Evolutionary conservation across 352 stramenopile genomes (phyloP), one percentile per base, ranked within the genome.

Genomic region (Globisporangium polare): DNA sequence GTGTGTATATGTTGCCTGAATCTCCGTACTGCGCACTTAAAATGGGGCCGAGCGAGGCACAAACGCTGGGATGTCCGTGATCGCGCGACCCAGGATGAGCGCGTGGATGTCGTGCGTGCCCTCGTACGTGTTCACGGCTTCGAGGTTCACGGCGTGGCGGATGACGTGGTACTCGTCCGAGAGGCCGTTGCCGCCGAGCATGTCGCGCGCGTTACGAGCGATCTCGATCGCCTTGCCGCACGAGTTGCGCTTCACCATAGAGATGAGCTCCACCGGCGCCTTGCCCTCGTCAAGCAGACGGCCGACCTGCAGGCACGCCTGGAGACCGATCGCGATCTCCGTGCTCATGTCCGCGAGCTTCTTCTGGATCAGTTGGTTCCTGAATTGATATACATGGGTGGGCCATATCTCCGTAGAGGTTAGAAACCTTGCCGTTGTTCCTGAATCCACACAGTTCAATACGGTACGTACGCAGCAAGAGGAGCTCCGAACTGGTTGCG

Each of bases 51-150:
- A 78, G 57, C 80, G 83, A 58, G 95, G 95, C 31, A 98, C 92
- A 76, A 99, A 99, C 8, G 93, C 76, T 24, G 93, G 88, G 54
- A 99, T 94, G 20, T 93, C 96, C 12, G 97, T 99, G 76, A 99
- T 99, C 53, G 94, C 95, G 20, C 96, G 83, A 24, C 97, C 97
- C 6, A 99, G 81, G 68, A 99, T 99, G n/a, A 99, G 81, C 41
- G 96, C 96, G 74, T 99, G 97, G 37, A 99, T 85, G 73, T 99
- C 97, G 72, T 99, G 96, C 26, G 97, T 99, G 52, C 97, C 97
- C 78, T 99, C 97, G 79, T 99, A 99, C 20, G 97, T 99, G 81
- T 99, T 99, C 35, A 99, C 97, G 22, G 97, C 95, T 75, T 99
- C 97, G 43, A 99, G 78, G 67, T 99, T 99, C 69, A 98, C 95